A percentile compares a stretch with the other conserved stretches of the same genome.
phyloP scores from a whole-genome alignment of 306 rosid species.

The Cicer yamashitae region DNA sequence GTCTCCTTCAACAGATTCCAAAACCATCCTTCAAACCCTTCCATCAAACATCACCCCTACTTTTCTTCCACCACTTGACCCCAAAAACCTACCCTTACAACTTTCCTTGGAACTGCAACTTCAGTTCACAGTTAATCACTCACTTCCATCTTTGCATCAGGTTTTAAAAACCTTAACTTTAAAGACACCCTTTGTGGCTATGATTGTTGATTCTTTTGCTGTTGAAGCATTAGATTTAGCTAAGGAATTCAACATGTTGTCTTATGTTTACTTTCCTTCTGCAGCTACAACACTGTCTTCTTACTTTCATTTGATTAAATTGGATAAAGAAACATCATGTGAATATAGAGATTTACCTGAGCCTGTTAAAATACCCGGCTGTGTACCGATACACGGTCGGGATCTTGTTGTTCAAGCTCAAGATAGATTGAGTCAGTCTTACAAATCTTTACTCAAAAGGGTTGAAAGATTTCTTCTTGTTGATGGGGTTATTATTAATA shows the following conservation, averaged over 20 bases:
- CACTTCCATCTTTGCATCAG: slow-evolving; percentile 22
- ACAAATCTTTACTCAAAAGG: background rate
- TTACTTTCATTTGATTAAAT: background rate
- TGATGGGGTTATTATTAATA: slow-evolving; percentile 39
- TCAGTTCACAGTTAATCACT: background rate
- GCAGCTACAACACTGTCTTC: slow-evolving; percentile 23
- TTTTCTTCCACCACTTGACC: slow-evolving; percentile 13
- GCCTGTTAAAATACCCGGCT: slow-evolving; percentile 33
- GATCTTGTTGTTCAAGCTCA: background rate
- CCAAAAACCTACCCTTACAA: slow-evolving; percentile 1
- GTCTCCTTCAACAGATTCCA: slow-evolving; percentile 15
- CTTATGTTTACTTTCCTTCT: slow-evolving; percentile 6
- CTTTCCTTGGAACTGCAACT: background rate
- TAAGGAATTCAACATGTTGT: slow-evolving; percentile 32
- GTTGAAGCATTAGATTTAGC: background rate
- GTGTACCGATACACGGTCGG: slow-evolving; percentile 23
- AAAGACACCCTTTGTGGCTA: slow-evolving; percentile 8
- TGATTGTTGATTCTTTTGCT: slow-evolving; percentile 13
- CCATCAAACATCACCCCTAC: slow-evolving; percentile 19
- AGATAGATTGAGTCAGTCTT: background rate
- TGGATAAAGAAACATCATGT: slow-evolving; percentile 41
- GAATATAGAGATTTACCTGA: slow-evolving; percentile 13
- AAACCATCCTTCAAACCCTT: slow-evolving; percentile 17
- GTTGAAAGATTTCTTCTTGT: background rate
- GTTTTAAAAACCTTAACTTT: slow-evolving; percentile 11